Percentiles rank a stretch among this genome's conserved stretches.
phyloP scores from a whole-genome alignment of 139 green algal genomes.

The Chlamydomonas asymmetrica region DNA sequence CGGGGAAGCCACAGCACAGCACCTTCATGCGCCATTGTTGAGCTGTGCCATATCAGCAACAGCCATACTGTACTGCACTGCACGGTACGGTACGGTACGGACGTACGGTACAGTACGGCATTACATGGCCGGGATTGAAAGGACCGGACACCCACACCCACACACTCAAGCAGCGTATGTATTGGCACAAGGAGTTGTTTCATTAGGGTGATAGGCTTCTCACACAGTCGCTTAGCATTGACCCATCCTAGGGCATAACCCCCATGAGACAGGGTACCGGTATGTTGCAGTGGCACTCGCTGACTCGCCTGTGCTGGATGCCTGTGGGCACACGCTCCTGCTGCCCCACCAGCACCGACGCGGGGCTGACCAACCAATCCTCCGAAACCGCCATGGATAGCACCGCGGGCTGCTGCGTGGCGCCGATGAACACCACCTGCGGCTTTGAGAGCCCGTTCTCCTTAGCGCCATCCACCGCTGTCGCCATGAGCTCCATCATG shows the following conservation, averaged over 20 bases:
- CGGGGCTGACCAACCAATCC: conserved; percentile 65
- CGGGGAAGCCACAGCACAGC: not conserved
- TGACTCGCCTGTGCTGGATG: conserved; percentile 23
- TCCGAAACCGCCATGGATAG: conserved; percentile 32
- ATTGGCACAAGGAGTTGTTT: no score
- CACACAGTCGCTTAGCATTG: no score
- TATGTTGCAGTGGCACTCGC: no score
- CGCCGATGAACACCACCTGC: conserved; percentile 71
- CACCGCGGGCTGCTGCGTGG: conserved; percentile 58
- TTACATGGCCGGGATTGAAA: no score
- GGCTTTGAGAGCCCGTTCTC: conserved; percentile 34
- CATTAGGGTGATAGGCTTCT: no score
- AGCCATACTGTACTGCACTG: no score
- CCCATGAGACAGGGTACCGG: no score
- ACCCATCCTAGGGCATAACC: no score
- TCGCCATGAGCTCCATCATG: conserved; percentile 27
- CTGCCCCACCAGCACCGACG: conserved; percentile 42
- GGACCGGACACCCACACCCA: not conserved
- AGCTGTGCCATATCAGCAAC: no score
- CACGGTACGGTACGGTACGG: no score
- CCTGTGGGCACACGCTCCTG: conserved; percentile 8
- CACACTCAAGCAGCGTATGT: not conserved
- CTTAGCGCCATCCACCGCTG: conserved; percentile 3
- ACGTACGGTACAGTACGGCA: no score
- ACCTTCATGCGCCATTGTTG: no score